Evolutionary conservation across 2,329 filamentous ascomycete genomes (phyloP).

Genomic region (Reticulascus tulasneorum): DNA sequence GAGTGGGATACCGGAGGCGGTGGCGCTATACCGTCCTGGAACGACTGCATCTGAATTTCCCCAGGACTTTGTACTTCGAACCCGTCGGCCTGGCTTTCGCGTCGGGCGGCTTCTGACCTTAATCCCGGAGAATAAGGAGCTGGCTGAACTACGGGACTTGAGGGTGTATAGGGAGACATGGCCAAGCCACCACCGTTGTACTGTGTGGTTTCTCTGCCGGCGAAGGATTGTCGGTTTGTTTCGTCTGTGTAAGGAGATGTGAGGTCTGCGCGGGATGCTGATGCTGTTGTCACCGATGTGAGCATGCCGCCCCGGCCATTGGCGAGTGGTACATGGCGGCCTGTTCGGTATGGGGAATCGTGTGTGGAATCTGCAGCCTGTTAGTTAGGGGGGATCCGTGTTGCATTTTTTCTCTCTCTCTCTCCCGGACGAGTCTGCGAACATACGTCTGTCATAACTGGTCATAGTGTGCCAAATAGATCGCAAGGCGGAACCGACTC

Average conservation of each 20-base stretch:
- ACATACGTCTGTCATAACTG: constrained; percentile 64
- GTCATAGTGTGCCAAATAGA: constrained; percentile 94
- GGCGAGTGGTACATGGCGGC: constrained; percentile 82
- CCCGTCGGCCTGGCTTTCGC: constrained; percentile 58
- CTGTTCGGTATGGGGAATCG: constrained; percentile 89
- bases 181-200: constrained; percentile 57
- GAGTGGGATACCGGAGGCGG: constrained; percentile 84
- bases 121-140: constrained; percentile 87
- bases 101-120: constrained; percentile 69
- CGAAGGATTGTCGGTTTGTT: constrained; percentile 23
- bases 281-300: constrained; percentile 83
- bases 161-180: constrained; percentile 38
- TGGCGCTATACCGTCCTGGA: constrained; percentile 85
- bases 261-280: constrained; percentile 84
- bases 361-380: constrained; percentile 72
- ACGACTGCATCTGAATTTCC: constrained; percentile 95
- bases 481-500: constrained; percentile 70
- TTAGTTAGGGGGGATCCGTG: constrained; percentile 20
- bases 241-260: constrained; percentile 77
- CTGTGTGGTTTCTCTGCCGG: constrained; percentile 46
- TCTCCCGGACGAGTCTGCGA: too few species aligned
- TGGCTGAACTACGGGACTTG: constrained; percentile 51
- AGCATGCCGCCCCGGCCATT: constrained; percentile 78
- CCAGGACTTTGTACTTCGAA: constrained; percentile 69
- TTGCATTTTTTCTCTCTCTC: too few species aligned